Conservation (phyloP, 2,329 filamentous ascomycete genomes). For the Thielaviopsis populi region DNA sequence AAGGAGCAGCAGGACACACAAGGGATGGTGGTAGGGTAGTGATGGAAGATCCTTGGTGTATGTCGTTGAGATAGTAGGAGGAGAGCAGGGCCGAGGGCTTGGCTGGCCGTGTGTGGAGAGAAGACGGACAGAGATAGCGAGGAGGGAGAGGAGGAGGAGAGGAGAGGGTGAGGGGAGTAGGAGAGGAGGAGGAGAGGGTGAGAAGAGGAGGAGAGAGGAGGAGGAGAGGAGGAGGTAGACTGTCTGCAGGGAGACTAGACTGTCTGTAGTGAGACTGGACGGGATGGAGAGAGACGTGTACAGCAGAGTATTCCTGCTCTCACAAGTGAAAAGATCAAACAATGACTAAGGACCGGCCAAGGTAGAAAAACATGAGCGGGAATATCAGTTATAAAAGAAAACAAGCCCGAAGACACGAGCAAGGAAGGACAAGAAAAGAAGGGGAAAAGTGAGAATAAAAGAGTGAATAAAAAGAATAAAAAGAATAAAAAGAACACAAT, state of each 20-base stretch:
- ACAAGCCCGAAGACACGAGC: neutral
- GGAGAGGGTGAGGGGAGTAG: conserved; percentile 9
- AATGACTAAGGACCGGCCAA: no score
- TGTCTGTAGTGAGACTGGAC: no score
- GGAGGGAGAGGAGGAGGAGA: neutral
- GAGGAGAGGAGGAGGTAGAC: no score
- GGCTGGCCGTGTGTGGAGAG: neutral
- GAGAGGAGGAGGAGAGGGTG: conserved; percentile 17
- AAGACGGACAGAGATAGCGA: neutral
- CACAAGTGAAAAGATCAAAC: no score
- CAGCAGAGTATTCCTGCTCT: no score
- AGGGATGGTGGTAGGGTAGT: no score
- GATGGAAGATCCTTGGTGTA: neutral
- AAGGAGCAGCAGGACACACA: conserved; percentile 8
- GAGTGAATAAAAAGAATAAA: conserved; percentile 7
- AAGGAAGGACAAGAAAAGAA: no score
- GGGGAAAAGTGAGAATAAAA: conserved; percentile 11
- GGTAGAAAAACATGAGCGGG: conserved; percentile 14
- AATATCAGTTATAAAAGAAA: no score
- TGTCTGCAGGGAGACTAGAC: no score
- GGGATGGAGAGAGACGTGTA: no score
- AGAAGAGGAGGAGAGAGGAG: conserved; percentile 10
- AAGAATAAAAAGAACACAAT: neutral
- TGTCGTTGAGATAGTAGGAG: conserved; percentile 1
- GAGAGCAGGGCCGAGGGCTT: neutral